Base-by-base conservation (phyloP, 1,284 basidiomycete species). In the Hemileia vastatrix region DNA sequence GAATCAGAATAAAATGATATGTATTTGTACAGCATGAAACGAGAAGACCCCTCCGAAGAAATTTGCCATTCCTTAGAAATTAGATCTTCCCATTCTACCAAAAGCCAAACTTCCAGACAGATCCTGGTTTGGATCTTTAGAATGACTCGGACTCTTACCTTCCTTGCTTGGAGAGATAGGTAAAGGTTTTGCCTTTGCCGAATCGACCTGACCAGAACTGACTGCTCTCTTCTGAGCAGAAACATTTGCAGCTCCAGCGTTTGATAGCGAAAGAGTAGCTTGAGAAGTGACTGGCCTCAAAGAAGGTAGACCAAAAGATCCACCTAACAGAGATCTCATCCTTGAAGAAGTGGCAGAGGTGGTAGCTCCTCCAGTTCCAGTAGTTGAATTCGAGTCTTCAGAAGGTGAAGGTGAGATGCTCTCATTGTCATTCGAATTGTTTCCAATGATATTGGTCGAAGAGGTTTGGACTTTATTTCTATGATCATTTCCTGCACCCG, bases 341-440 rank as follows among this genome's bases (percentile, higher is more conserved):
- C 36, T 40, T 40, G 36, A 40, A 40, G 36, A 15, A 27, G 27
- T 27, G 27, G 27, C 23, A 36, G 51, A 21, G 19, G 51, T 33
- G 19, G 8, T 21, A 15, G 53, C 45, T 15, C 40, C 55, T 11
- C 55, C 55, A 4, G 21, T 57, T 27, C 27, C 27, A 23, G 55
- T 36, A 23, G 51, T 36, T 11, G 54, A 56, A 13, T 27, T 48
- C 2, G 55, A 57, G 18, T 48, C 55, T 57, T 57, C 55, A 19
- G 55, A 57, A 50, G 45, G 36, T 15, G 55, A 57, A 19, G 55
- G 55, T 4, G 55, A 57, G 24, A 21, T 45, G 13, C 31, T 33
- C 6, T 15, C 44, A 21, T 15, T 15, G 11, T 50, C 21, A 15
- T 27, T n/a, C 8, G 52, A 31, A 24, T 18, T 33, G 15, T 36